phyloP scores from a whole-genome alignment of 2,329 filamentous ascomycete genomes.

The Aspergillus sclerotialis region DNA sequence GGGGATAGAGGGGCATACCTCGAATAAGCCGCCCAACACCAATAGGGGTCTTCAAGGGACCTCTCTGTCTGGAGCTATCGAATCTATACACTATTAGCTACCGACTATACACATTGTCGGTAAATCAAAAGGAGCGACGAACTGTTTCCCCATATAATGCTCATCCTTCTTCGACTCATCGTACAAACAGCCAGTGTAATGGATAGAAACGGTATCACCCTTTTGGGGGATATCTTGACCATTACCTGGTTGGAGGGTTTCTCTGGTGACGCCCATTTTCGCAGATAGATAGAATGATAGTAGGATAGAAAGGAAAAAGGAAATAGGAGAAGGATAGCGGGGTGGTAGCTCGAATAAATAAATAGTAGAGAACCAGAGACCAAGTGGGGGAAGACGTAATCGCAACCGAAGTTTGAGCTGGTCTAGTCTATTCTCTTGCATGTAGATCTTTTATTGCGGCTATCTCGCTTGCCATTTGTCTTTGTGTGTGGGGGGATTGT shows the following conservation, averaged over 20 bases:
- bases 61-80: constrained; percentile 66
- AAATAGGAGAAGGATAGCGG: neutral
- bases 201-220: constrained; percentile 73
- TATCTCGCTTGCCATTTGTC: too few relatives aligned
- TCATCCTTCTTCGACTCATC: constrained; percentile 54
- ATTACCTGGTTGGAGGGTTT: constrained; percentile 54
- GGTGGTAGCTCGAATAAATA: neutral
- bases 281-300: constrained; percentile 1
- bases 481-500: too few relatives aligned
- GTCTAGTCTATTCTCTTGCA: neutral
- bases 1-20: constrained; percentile 48
- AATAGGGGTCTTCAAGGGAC: constrained; percentile 71
- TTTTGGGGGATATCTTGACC: constrained; percentile 51
- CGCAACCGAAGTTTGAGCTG: neutral
- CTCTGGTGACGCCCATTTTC: constrained; percentile 68
- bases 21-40: constrained; percentile 79
- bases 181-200: constrained; percentile 86
- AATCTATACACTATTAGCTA: constrained; percentile 53
- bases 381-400: neutral
- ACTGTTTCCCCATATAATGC: constrained; percentile 64
- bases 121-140: constrained; percentile 29
- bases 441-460: neutral
- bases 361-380: neutral
- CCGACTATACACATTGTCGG: too few relatives aligned
- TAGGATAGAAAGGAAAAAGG: neutral